phyloP scores from a whole-genome alignment of 768 basidiomycete genomes.

The Amanita rimosa region DNA sequence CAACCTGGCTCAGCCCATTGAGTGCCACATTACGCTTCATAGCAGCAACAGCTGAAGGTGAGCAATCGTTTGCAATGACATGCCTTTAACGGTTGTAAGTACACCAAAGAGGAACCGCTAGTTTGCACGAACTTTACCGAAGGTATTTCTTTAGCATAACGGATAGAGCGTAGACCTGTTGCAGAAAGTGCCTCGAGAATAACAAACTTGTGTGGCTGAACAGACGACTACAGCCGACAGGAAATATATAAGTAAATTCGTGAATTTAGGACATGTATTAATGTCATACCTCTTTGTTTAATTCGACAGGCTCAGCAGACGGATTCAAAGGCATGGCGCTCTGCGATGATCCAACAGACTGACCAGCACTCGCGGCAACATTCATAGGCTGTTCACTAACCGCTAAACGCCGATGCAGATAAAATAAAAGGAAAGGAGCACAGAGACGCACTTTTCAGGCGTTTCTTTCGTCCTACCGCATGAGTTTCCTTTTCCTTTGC shows the following conservation, averaged over 20 bases:
- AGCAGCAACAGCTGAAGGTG: constrained; percentile 67
- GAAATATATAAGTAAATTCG: not conserved
- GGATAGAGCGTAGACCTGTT: constrained; percentile 89
- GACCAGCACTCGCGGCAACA: not conserved
- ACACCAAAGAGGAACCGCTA: not conserved
- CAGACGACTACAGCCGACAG: constrained; percentile 20
- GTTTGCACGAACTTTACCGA: constrained; percentile 55
- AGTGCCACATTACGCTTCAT: constrained; percentile 80
- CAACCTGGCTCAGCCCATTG: constrained; percentile 48
- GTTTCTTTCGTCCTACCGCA: constrained; percentile 25
- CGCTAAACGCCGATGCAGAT: not conserved
- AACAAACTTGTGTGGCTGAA: constrained; percentile 54
- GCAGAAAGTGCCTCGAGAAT: constrained; percentile 92
- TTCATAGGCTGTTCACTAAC: constrained; percentile 4
- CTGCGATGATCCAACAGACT: not conserved
- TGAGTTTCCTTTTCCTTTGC: constrained; percentile 29
- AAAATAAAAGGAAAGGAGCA: not conserved
- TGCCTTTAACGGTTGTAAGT: constrained; percentile 38
- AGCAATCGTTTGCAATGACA: constrained; percentile 92
- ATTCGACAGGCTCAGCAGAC: not conserved
- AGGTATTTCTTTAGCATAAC: constrained; percentile 96
- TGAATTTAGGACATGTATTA: not conserved
- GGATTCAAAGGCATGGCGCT: not conserved
- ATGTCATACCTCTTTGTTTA: not conserved
- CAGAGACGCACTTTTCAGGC: constrained; percentile 30